phyloP scores from a whole-genome alignment of 352 stramenopile species.

The Phytophthora macrochlamydospora region DNA sequence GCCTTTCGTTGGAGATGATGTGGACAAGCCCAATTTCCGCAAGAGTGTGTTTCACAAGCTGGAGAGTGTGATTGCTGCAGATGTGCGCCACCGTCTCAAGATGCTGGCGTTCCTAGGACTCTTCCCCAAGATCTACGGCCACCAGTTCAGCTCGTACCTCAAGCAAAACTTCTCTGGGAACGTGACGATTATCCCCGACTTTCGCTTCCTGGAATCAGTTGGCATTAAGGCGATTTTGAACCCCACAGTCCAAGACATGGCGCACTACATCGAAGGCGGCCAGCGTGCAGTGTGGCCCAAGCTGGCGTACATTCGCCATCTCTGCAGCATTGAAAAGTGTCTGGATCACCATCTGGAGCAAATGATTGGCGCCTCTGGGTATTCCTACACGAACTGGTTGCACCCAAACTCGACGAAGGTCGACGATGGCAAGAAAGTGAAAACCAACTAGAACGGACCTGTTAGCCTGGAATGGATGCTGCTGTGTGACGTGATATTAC shows the following conservation, averaged over 20 bases:
- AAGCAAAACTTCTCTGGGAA: constrained; percentile 97
- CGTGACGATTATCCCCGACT: constrained; percentile 93
- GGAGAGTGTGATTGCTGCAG: constrained; percentile 85
- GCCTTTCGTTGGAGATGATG: constrained; percentile 91
- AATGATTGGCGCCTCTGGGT: constrained; percentile 27
- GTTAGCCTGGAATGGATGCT: too few relatives aligned
- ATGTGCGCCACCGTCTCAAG: constrained; percentile 66
- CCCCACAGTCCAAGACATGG: constrained; percentile 74
- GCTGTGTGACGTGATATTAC: too few relatives aligned
- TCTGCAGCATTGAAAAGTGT: constrained; percentile 92
- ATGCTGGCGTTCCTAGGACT: constrained; percentile 88
- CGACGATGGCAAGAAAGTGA: constrained; percentile 13
- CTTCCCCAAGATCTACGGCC: constrained; percentile 82
- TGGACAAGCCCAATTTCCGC: constrained; percentile 68
- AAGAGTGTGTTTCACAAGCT: constrained; percentile 75
- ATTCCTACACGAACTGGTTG: constrained; percentile 55
- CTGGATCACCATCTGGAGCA: constrained; percentile 47
- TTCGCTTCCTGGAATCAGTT: constrained; percentile 86
- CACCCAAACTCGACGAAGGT: constrained; percentile 26
- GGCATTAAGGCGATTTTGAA: constrained; percentile 87
- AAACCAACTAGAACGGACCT: constrained; percentile 5
- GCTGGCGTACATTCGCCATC: constrained; percentile 93
- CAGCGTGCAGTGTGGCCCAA: constrained; percentile 92
- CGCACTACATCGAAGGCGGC: constrained; percentile 81
- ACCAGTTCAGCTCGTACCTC: constrained; percentile 82